Evolutionary conservation across 2,329 filamentous ascomycete genomes (phyloP), one percentile per base, ranked within the genome.

Genomic region (Reticulascus tulasneorum): DNA sequence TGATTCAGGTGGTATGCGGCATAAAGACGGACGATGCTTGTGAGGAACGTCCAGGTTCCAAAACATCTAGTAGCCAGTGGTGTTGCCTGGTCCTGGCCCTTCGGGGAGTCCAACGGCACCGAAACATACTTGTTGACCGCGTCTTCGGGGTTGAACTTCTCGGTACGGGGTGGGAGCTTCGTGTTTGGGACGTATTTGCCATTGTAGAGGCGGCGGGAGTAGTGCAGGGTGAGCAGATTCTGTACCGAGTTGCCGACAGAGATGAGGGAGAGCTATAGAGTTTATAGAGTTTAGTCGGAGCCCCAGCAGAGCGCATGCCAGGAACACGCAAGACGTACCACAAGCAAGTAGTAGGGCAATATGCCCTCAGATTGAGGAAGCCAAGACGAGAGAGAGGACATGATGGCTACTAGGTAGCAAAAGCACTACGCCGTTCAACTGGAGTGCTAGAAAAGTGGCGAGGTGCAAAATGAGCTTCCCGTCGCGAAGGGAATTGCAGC

Each of bases 151-250:
- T 75, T 63, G 58, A 60, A 66, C 23, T 51, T 55, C 29, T 56
- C 52, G 34, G 66, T 59, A 38, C 54, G 62, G 30, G 63, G 52
- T 9, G 60, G 60, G 9, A 75, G 59, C 21, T 60, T 55, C 24
- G 60, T 40, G 64, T 77, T 77, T 35, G 65, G 60, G 15, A 79
- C 62, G 51, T 78, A 79, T 45, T 65, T 65, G 42, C 80, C 80
- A 49, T 83, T 79, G 71, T 97, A 98, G 55, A 97, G 78, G 59
- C 87, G 84, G n/a, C 82, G 79, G 7, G 89, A 89, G 66, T 86
- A 94, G 59, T 81, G 73, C 4, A 90, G 73, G 13, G 88, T 94
- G 23, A 69, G 54, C 64, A 94, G 94, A 56, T 86, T 80, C 69
- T 96, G 90, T 29, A 94, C 58, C 23, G 81, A 84, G 71, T 98